Evolutionary conservation across 441 rosid species (phyloP).

Genomic region (Pelargonium citronellum): DNA sequence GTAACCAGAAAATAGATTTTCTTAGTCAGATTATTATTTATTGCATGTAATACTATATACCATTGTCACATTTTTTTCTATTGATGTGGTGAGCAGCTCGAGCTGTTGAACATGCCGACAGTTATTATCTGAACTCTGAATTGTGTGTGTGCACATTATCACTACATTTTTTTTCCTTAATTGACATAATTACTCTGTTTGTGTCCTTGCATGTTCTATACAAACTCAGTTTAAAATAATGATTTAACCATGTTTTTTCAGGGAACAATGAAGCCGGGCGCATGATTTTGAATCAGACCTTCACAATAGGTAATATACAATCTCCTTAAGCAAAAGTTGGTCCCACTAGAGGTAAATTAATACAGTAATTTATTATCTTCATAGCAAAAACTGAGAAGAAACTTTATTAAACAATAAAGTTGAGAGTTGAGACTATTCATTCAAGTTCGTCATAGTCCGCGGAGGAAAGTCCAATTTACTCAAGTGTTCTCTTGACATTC

Average conservation of each 20-base stretch:
- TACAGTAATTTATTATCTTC: neutral
- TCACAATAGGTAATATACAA: conserved; percentile 57
- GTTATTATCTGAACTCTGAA: neutral
- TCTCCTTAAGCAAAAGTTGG: neutral
- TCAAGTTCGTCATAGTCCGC: neutral
- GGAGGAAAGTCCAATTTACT: too few species aligned
- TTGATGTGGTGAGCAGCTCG: neutral
- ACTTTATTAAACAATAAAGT: neutral
- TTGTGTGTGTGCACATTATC: neutral
- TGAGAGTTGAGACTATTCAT: neutral
- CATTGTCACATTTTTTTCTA: neutral
- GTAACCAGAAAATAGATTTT: neutral
- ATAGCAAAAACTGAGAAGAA: neutral
- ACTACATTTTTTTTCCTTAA: neutral
- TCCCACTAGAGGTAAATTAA: neutral
- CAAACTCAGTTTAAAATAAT: neutral
- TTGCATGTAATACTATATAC: neutral
- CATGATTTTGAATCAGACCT: conserved; percentile 83
- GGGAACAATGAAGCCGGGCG: conserved; percentile 68
- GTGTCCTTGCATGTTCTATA: neutral
- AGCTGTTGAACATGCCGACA: neutral
- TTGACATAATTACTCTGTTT: neutral
- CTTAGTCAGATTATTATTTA: neutral
- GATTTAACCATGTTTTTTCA: conserved; percentile 23
- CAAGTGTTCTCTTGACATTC: too few species aligned